Conservation (phyloP, 208 protist genomes). For the Porcisia hertigi region DNA sequence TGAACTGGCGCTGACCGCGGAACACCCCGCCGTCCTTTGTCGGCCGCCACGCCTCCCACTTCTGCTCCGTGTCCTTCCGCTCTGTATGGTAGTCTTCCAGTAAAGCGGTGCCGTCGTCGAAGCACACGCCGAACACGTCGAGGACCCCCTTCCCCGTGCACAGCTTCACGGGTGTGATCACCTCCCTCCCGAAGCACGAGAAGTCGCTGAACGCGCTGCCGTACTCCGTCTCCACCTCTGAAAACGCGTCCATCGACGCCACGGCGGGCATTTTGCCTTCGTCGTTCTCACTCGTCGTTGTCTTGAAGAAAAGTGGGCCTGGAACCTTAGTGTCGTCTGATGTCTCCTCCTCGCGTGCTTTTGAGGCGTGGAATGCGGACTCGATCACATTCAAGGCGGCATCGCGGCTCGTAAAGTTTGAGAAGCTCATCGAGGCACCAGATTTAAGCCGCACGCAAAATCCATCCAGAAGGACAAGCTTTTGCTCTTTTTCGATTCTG, state of each 20-base stretch:
- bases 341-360: not conserved
- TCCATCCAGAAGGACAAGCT: constrained; percentile 58
- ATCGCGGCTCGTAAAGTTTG: constrained; percentile 59
- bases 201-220: constrained; percentile 53
- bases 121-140: constrained; percentile 64
- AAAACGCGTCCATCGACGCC: constrained; percentile 50
- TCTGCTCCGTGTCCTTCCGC: constrained; percentile 51
- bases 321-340: constrained; percentile 3
- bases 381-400: constrained; percentile 53
- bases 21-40: constrained; percentile 37
- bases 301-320: constrained; percentile 32
- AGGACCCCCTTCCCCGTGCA: constrained; percentile 42
- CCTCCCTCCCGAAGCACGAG: constrained; percentile 54
- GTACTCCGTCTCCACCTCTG: constrained; percentile 57
- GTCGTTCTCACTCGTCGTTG: constrained; percentile 44
- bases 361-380: constrained; percentile 28
- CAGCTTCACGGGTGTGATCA: constrained; percentile 51
- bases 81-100: constrained; percentile 49
- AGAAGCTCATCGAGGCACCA: constrained; percentile 44
- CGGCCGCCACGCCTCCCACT: constrained; percentile 54
- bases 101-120: constrained; percentile 53
- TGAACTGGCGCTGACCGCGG: constrained; percentile 57
- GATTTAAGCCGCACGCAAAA: constrained; percentile 41
- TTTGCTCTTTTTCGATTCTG: constrained; percentile 57
- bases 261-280: constrained; percentile 48